Evolutionary conservation across 148 eudicot species (phyloP), one percentile per base, ranked within the genome.

Genomic region (Vaccinium macrocarpon): DNA sequence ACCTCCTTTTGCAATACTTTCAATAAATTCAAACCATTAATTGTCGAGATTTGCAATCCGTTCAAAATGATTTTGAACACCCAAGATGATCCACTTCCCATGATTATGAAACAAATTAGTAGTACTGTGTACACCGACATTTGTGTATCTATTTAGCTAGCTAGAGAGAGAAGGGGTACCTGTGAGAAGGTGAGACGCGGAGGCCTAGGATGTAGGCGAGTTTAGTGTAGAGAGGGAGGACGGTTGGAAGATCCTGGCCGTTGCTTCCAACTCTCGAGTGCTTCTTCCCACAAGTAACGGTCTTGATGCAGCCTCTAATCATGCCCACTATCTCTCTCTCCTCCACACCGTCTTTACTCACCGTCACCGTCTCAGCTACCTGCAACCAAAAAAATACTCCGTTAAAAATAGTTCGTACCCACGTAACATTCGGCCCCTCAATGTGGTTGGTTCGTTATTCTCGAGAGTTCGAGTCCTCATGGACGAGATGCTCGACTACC

Each of bases 231-330:
- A 93, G 23, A 19, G 97, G 96, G 42, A 87, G 86, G 32, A 86
- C 88, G 12, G 73, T 15, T 38, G 16, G 38, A 68, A 68, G 61
- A 85, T 85, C 61, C 53, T 78, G 7, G 79, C 81, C 52, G 52
- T 35, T 85, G 23, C 87, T 87, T 29, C 77, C 84, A 11, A 85
- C 84, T 76, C 92, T 75, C 5, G 91, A 53, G 80, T 83, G 78
- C 25, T 90, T 93, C 49, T 86, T 90, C 27, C 95, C 97, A 70
- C 97, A 93, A 0, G 98, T 92, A 89, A 93, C 99, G 79, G 94
- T 90, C 79, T 97, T 97, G 78, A 97, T 95, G 84, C 97, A 95
- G 4, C 99, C 99, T 52, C 99, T 92, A 2, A 97, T 87, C 91
- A 95, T 93, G 74, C 99, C 99, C n/a, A 95, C 97, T 50, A 97